Base-by-base conservation (phyloP, 2,329 filamentous ascomycete species). In the Teratosphaeria viscida region DNA sequence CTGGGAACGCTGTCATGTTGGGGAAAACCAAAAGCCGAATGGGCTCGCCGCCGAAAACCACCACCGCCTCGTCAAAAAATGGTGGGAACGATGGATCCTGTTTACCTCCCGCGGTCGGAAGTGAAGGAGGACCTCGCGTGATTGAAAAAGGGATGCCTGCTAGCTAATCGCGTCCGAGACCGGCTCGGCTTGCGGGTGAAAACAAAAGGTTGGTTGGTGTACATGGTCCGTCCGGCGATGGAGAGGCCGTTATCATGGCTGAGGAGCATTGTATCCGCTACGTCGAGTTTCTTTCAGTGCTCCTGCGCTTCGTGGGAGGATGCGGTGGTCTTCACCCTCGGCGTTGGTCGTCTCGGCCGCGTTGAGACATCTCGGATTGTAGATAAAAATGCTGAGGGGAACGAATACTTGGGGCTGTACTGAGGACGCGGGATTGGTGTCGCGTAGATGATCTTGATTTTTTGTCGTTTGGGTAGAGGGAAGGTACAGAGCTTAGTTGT, bases 341-440 rank as follows among this genome's bases (percentile, higher is more conserved):
- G 61, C 68, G 67, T 56, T 70, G 67, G 53, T 70, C 68, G 57
- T 66, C 27, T 54, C 57, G 54, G 52, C 52, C 53, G 57, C 23
- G 27, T 47, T 55, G 57, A 39, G 34, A 57, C 55, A 52, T 57
- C 5, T 19, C 52, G 4, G 54, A 0, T 37, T 56, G 54, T 19
- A 8, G 29, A 55, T 62, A 29, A 54, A 62, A 60, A 57, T 32
- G 29, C 29, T 32, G 29, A 32, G 29, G 4, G 29, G 29, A 32
- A 32, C 2, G 4, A 32, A 32, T 32, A 7, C 5, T 32, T 32
- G 29, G 3, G 4, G 29, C 5, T 32, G 29, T 32, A 23, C 23
- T 23, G 23, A 23, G 1, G 23, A 23, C 23, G 29, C 29, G 29
- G 7, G 29, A 32, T 32, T 7, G 4, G 29, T 5, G 29, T 32